Conservation (phyloP, 176 grass and related monocot genomes). For the Alopecurus myosuroides region DNA sequence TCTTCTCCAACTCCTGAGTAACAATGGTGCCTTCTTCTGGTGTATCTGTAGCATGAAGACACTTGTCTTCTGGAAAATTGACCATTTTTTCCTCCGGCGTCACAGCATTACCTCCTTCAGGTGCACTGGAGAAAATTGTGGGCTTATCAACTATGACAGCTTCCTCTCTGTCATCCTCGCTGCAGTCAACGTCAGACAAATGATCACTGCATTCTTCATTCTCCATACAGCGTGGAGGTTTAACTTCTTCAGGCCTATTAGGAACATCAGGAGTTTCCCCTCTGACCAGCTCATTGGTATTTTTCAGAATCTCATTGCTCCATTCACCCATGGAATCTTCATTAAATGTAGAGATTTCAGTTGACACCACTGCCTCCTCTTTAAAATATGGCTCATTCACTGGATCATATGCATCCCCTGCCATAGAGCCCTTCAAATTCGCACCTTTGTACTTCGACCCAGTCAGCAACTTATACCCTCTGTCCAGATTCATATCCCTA, state of each 20-base stretch:
- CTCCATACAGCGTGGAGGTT: neutral
- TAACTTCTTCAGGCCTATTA: neutral
- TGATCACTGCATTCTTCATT: conserved; percentile 4
- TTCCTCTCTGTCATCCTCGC: neutral
- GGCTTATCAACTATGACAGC: conserved; percentile 8
- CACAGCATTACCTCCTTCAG: neutral
- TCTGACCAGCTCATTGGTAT: neutral
- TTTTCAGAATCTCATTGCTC: neutral
- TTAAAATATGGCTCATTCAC: neutral
- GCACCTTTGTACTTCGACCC: neutral
- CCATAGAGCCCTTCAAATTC: neutral
- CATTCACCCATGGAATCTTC: neutral
- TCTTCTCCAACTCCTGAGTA: neutral
- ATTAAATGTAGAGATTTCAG: neutral
- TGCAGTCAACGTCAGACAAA: neutral
- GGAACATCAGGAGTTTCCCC: neutral
- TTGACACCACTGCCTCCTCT: neutral
- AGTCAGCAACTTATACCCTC: neutral
- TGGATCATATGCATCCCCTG: neutral
- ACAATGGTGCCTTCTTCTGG: conserved; percentile 2
- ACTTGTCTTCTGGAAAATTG: neutral
- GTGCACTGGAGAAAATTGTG: neutral
- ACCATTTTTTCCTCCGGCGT: conserved; percentile 1
- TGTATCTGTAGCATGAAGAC: neutral
- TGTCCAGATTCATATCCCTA: neutral